These are phyloP conservation scores for Oryza brachyantha DNA, from an alignment of 176 grass and related monocot species.

Conservation along the genomic window DNA sequence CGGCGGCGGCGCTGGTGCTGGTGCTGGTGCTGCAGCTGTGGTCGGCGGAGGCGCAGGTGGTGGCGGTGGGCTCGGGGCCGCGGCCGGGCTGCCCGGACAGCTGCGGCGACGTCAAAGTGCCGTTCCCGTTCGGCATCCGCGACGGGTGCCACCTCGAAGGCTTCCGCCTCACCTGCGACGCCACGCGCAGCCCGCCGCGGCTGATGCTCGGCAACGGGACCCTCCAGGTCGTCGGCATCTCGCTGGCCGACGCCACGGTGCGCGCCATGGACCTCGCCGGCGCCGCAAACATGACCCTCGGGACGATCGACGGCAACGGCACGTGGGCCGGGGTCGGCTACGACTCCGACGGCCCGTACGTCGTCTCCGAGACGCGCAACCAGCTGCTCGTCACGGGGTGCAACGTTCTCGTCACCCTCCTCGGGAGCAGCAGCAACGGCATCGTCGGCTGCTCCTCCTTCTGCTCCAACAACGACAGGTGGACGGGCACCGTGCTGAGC, in stretches of 20 bases:
- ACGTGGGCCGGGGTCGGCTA: background rate
- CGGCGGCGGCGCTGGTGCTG: background rate
- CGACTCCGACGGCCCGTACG: background rate
- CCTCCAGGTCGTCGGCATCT: background rate
- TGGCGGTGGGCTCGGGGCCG: background rate
- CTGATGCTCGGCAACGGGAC: conserved; percentile 18
- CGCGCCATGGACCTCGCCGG: background rate
- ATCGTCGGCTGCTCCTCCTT: background rate
- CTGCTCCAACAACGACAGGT: background rate
- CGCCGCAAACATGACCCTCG: background rate
- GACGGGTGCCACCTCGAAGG: background rate
- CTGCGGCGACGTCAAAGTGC: conserved; percentile 15
- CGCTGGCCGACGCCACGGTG: conserved; percentile 1
- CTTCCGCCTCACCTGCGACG: conserved; percentile 30
- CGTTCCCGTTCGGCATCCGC: conserved; percentile 19
- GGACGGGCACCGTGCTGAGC: background rate
- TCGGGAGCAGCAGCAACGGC: background rate
- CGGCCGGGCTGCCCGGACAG: background rate
- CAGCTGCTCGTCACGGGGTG: background rate
- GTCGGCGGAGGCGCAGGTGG: too few species aligned
- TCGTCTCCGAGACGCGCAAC: background rate
- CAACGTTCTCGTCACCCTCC: background rate
- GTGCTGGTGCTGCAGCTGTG: background rate
- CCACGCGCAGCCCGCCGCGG: background rate
- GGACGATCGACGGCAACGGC: background rate